phyloP scores from a whole-genome alignment of 129 eudicot species.

The Helianthus annuus region HanXRQr2.0-SUNRISE NC_035436.2:201765059-201765558 shows the following conservation, averaged over 20 bases:
- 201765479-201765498: constrained; percentile 82
- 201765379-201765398: constrained; percentile 76
- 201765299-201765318: constrained; percentile 83
- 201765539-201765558: constrained; percentile 81
- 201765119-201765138: constrained; percentile 87
- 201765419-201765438: constrained; percentile 66
- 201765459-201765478: constrained; percentile 88
- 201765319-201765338: constrained; percentile 70
- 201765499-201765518: constrained; percentile 98
- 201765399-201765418: constrained; percentile 62
- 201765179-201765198: constrained; percentile 94
- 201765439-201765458: constrained; percentile 85
- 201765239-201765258: constrained; percentile 97
- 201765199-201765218: constrained; percentile 73
- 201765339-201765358: constrained; percentile 66
- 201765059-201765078: not conserved
- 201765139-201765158: constrained; percentile 56
- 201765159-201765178: constrained; percentile 71
- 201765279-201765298: constrained; percentile 82
- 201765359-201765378: constrained; percentile 74
- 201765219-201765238: constrained; percentile 76
- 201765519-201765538: constrained; percentile 86
- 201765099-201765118: constrained; percentile 98
- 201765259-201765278: constrained; percentile 87
- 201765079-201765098: constrained; percentile 49